A percentile compares a stretch with the other conserved stretches of the same genome.
phyloP scores from a whole-genome alignment of 1,284 basidiomycete species.

The Moesziomyces aphidis region DNA sequence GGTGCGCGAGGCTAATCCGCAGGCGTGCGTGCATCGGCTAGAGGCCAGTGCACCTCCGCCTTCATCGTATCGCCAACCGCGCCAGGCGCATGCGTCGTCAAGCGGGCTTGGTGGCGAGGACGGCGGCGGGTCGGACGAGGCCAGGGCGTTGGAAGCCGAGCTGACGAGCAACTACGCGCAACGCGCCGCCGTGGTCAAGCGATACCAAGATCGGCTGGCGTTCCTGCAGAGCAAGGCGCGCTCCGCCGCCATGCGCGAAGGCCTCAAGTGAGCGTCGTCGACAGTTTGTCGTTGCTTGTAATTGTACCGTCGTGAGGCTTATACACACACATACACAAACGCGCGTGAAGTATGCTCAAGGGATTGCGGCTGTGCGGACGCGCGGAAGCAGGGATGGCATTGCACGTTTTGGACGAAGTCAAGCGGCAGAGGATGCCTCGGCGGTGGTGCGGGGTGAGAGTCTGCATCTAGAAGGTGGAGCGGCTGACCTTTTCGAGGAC shows the following conservation, averaged over 20 bases:
- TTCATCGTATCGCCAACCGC: conserved; percentile 19
- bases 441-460: no score
- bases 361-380: no score
- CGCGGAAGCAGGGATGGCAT: no score
- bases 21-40: conserved; percentile 10
- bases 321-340: no score
- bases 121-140: not conserved
- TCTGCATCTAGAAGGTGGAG: conserved; percentile 34
- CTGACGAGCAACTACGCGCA: conserved; percentile 36
- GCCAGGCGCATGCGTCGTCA: not conserved
- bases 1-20: conserved; percentile 9
- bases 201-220: conserved; percentile 51
- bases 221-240: conserved; percentile 54
- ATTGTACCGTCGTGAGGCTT: not conserved
- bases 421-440: no score
- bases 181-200: conserved; percentile 38
- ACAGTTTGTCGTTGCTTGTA: not conserved
- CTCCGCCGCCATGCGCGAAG: conserved; percentile 54
- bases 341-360: no score
- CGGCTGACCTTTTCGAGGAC: conserved; percentile 54
- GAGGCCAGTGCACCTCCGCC: conserved; percentile 10
- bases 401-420: not conserved
- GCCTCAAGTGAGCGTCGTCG: conserved; percentile 30
- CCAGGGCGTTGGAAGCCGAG: conserved; percentile 27
- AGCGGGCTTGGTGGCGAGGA: not conserved